Conservation (phyloP, 2,329 filamentous ascomycete species). For the Tolypocladium tropicale region DNA sequence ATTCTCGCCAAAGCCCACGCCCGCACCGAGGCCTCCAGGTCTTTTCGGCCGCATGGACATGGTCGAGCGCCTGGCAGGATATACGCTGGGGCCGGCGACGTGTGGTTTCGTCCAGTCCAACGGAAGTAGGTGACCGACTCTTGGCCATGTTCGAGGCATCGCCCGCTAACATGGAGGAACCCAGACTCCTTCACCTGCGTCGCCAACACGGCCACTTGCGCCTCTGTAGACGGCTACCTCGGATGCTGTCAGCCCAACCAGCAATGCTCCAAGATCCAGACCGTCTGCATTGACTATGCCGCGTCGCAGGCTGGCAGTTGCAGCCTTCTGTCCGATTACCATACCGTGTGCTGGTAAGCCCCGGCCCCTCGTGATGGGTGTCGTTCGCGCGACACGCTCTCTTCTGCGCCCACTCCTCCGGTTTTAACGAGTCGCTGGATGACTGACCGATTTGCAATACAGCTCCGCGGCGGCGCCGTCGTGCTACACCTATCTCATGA, state of each 20-base stretch:
- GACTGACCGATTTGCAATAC: not conserved
- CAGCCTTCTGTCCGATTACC: constrained; percentile 15
- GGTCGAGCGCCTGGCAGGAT: constrained; percentile 16
- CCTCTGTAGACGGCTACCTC: constrained; percentile 12
- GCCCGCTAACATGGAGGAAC: not conserved
- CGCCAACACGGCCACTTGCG: constrained; percentile 14
- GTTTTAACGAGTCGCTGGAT: not conserved
- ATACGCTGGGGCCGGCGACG: constrained; percentile 15
- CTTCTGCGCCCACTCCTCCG: too few relatives aligned
- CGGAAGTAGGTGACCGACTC: constrained; percentile 18
- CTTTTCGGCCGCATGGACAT: constrained; percentile 18
- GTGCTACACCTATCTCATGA: constrained; percentile 20
- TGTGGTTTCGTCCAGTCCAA: constrained; percentile 18
- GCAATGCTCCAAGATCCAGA: constrained; percentile 19
- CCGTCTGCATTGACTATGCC: constrained; percentile 19
- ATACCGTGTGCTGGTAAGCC: constrained; percentile 26
- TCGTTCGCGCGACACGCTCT: not conserved
- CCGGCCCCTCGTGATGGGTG: not conserved
- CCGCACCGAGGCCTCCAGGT: constrained; percentile 11
- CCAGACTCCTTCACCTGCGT: constrained; percentile 20
- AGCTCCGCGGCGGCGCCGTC: constrained; percentile 3
- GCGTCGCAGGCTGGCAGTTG: constrained; percentile 14
- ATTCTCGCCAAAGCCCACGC: constrained; percentile 20
- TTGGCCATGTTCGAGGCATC: not conserved
- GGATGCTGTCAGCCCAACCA: constrained; percentile 21